These are phyloP conservation scores for Spizellomyces punctatus DNA, from an alignment of 192 early-diverging fungal species.

Conservation along the genomic window DNA sequence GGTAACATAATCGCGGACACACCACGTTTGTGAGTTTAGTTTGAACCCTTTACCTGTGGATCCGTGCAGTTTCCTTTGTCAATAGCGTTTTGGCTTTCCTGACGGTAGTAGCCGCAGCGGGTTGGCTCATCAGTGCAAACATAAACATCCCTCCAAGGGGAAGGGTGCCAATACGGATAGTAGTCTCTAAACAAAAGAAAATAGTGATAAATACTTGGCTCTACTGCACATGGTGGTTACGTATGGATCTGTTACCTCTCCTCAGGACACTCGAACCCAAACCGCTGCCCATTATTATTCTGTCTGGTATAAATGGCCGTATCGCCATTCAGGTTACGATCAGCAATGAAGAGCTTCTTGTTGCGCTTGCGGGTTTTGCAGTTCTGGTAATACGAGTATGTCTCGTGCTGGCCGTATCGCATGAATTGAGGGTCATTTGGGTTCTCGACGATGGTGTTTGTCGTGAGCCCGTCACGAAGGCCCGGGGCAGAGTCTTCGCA, in stretches of 20 bases:
- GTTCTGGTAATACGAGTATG: slow-evolving; percentile 23
- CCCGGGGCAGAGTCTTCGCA: slow-evolving; percentile 32
- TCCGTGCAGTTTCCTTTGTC: slow-evolving; percentile 33
- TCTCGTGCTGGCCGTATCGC: slow-evolving; percentile 42
- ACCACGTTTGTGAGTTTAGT: no score
- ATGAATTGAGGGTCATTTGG: neutral
- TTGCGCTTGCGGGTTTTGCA: slow-evolving; percentile 37
- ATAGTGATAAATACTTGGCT: neutral
- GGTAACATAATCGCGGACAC: no score
- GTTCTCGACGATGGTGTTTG: slow-evolving; percentile 29
- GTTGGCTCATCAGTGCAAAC: slow-evolving; percentile 31
- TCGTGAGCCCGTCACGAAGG: slow-evolving; percentile 34
- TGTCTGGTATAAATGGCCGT: slow-evolving; percentile 44
- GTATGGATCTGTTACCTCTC: slow-evolving; percentile 15
- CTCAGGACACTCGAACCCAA: slow-evolving; percentile 48
- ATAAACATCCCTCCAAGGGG: slow-evolving; percentile 43
- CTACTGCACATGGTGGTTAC: no score
- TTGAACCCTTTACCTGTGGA: slow-evolving; percentile 15
- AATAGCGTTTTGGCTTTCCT: slow-evolving; percentile 34
- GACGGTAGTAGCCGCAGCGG: slow-evolving; percentile 30
- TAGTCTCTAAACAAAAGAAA: slow-evolving; percentile 22
- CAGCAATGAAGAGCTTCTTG: slow-evolving; percentile 37
- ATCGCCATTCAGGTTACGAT: slow-evolving; percentile 40
- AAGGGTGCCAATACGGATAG: slow-evolving; percentile 48
- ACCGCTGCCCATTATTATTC: slow-evolving; percentile 31